Base-by-base conservation (phyloP, 75 land plant species). In the Isoetes taiwanensis region DNA sequence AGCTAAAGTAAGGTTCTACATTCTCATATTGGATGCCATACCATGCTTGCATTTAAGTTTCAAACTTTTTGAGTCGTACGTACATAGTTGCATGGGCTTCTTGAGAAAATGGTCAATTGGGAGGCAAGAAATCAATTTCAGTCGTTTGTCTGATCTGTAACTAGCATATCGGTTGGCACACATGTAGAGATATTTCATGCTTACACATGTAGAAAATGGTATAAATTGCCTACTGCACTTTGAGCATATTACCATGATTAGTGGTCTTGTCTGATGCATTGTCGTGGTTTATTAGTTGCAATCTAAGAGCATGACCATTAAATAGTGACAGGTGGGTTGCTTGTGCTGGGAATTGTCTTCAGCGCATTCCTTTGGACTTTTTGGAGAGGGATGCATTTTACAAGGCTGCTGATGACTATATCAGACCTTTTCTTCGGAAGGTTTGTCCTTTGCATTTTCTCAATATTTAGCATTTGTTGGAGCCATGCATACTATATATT, bases 321-420 rank as follows among this genome's bases (percentile, higher is more conserved):
- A n/a, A n/a, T 61, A 61, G 28, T 61, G 63, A 61, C 63, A 61
- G 63, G 63, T 43, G 42, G 66, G 26, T 56, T 30, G 54, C 59
- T 28, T 58, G 58, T 62, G 23, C 34, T 58, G 52, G 65, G 60
- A 42, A 33, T 32, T 63, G 46, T 72, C 37, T 66, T 52, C 76
- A 91, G 99, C 80, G 99, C 20, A 84, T 88, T 38, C 99, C 99
- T 29, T 84, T 93, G 67, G 95, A 93, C 68, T 93, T 93, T 68
- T 63, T 93, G 55, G 65, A 78, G 60, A 75, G 71, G 33, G 81
- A 73, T 24, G 66, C 65, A 39, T 93, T 93, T 57, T 67, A 59
- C 11, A 70, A 59, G 46, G 95, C 95, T 50, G 90, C 80, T 16
- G 82, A 82, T 46, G 65, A 42, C 16, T 93, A 93, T 70, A 61